Conservation (phyloP, 805 yeast species). For the Groenewaldozyma tartarivorans region DNA sequence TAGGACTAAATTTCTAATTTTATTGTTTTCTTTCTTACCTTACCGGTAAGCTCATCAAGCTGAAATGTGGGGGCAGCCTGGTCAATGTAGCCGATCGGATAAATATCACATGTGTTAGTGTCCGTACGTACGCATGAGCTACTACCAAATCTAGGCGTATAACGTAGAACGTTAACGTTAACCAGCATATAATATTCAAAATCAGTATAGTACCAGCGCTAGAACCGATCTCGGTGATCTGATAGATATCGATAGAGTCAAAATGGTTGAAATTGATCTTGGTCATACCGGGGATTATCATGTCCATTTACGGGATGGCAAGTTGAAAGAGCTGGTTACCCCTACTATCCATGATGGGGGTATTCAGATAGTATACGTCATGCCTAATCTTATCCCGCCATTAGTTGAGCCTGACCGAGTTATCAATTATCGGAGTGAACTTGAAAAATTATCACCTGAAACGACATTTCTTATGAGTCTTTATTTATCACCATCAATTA, state of each 20-base stretch:
- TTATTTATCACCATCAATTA: conserved; percentile 65
- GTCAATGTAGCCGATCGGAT: no score
- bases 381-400: conserved; percentile 97
- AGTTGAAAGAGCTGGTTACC: conserved; percentile 83
- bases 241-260: no score
- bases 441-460: conserved; percentile 61
- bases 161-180: no score
- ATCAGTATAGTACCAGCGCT: no score
- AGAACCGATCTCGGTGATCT: no score
- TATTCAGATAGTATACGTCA: conserved; percentile 78
- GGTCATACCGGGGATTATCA: conserved; percentile 63
- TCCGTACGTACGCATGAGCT: not conserved
- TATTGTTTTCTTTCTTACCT: not conserved
- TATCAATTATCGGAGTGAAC: conserved; percentile 51
- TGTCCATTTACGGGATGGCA: conserved; percentile 90
- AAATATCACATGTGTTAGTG: no score
- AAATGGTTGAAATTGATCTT: conserved; percentile 19
- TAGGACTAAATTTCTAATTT: not conserved
- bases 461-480: conserved; percentile 90
- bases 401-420: conserved; percentile 68
- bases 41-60: not conserved
- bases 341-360: conserved; percentile 93
- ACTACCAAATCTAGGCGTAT: no score
- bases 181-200: no score
- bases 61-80: not conserved